phyloP scores from a whole-genome alignment of 768 basidiomycete species.

The Amanita pseudoporphyria region DNA sequence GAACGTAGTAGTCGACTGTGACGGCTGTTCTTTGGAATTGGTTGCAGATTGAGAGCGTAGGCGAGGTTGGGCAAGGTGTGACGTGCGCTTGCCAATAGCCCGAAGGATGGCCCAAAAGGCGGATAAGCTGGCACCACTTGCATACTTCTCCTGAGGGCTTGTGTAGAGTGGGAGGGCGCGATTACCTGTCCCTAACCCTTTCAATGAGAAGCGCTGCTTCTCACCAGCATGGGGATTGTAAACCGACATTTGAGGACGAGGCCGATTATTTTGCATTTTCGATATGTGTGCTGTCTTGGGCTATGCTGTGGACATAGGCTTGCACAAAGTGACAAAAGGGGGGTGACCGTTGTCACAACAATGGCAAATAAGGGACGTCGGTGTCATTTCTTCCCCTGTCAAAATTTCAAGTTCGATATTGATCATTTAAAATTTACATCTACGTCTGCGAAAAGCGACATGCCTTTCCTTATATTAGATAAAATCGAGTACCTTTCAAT shows the following conservation, averaged over 20 bases:
- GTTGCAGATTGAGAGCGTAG: neutral
- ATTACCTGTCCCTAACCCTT: neutral
- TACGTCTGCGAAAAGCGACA: no score
- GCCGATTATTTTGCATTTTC: conserved; percentile 1
- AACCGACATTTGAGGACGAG: neutral
- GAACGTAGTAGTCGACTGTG: conserved; percentile 39
- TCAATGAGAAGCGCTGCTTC: conserved; percentile 8
- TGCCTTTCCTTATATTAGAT: no score
- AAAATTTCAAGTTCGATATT: no score
- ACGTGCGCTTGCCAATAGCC: neutral
- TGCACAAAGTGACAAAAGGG: neutral
- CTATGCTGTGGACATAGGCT: neutral
- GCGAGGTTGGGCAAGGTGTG: neutral
- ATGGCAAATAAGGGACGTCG: neutral
- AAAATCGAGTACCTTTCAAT: no score
- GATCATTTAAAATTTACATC: no score
- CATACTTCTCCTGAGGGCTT: neutral
- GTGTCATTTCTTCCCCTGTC: no score
- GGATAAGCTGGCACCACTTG: neutral
- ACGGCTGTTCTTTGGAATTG: neutral
- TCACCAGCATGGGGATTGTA: neutral
- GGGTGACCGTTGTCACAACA: neutral
- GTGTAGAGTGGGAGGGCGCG: conserved; percentile 1
- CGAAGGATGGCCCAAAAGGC: neutral
- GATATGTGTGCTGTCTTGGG: neutral